A percentile compares a stretch with the other conserved stretches of the same genome.
Evolutionary conservation across 192 early-diverging fungal genomes (phyloP).

Genomic region (Dispira simplex): DNA sequence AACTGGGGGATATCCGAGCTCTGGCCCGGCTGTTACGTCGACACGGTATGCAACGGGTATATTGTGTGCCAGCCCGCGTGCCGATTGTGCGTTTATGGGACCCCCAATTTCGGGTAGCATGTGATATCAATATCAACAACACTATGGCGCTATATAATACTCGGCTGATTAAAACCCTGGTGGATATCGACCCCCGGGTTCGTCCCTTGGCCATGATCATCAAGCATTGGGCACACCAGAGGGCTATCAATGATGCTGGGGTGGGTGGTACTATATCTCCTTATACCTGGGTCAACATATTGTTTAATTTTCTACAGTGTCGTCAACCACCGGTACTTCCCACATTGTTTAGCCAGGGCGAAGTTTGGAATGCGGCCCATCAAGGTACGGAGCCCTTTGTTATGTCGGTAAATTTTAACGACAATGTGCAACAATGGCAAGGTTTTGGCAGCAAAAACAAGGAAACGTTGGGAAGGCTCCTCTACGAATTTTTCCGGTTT

Average conservation of each 20-base stretch:
- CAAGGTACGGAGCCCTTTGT: background rate
- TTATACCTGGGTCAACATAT: constrained; percentile 91
- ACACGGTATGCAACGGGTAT: constrained; percentile 70
- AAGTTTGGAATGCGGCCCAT: background rate
- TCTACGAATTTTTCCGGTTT: constrained; percentile 74
- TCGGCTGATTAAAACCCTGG: constrained; percentile 76
- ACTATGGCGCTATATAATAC: constrained; percentile 82
- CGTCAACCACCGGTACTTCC: constrained; percentile 82
- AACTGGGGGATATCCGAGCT: constrained; percentile 55
- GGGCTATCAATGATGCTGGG: constrained; percentile 82
- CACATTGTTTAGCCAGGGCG: constrained; percentile 42
- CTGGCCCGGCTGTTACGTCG: constrained; percentile 57
- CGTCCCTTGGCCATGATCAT: constrained; percentile 80
- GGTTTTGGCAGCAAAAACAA: constrained; percentile 54
- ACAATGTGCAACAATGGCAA: constrained; percentile 43
- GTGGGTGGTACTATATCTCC: constrained; percentile 87
- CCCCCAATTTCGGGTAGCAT: constrained; percentile 70
- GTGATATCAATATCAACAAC: constrained; percentile 94
- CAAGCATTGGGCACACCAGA: constrained; percentile 80
- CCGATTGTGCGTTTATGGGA: constrained; percentile 90
- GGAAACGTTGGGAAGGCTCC: constrained; percentile 59
- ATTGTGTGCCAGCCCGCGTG: constrained; percentile 77
- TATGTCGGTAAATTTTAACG: constrained; percentile 36
- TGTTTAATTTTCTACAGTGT: constrained; percentile 85
- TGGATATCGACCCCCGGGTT: constrained; percentile 74